phyloP scores from a whole-genome alignment of 2,329 filamentous ascomycete species.

The Exserohilum rostratum region DNA sequence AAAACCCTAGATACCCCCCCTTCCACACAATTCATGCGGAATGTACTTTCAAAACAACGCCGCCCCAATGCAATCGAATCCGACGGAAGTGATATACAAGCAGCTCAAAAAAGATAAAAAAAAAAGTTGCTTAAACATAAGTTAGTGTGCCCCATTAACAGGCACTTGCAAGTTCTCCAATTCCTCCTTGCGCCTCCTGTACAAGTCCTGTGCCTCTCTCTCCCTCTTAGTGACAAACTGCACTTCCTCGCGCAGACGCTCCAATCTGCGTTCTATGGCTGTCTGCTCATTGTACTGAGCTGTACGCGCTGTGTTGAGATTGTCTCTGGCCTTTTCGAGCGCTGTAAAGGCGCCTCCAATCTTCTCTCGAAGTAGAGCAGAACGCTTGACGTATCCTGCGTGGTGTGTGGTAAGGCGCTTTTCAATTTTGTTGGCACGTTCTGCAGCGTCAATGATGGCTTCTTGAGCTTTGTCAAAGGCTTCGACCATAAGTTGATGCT shows the following conservation, averaged over 20 bases:
- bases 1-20: too few relatives aligned
- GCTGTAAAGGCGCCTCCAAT: conserved; percentile 76
- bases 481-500: conserved; percentile 67
- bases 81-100: background rate
- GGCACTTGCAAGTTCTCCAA: conserved; percentile 63
- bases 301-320: conserved; percentile 75
- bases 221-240: conserved; percentile 79
- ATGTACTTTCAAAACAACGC: conserved; percentile 6
- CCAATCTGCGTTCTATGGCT: conserved; percentile 73
- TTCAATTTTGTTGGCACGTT: conserved; percentile 84
- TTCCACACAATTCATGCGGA: background rate
- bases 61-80: conserved; percentile 12
- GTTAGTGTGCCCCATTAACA: conserved; percentile 47
- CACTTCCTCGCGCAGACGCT: conserved; percentile 81
- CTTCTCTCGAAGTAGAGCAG: conserved; percentile 80
- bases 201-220: conserved; percentile 88
- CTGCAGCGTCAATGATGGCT: conserved; percentile 73
- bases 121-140: too few relatives aligned
- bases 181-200: conserved; percentile 78
- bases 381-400: conserved; percentile 87
- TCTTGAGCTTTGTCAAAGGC: conserved; percentile 80
- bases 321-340: conserved; percentile 73
- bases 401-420: conserved; percentile 90
- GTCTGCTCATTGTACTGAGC: conserved; percentile 81
- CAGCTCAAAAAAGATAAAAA: background rate